Base-by-base conservation (phyloP, 352 stramenopile genomes). In the Saprolegnia parasitica region DNA sequence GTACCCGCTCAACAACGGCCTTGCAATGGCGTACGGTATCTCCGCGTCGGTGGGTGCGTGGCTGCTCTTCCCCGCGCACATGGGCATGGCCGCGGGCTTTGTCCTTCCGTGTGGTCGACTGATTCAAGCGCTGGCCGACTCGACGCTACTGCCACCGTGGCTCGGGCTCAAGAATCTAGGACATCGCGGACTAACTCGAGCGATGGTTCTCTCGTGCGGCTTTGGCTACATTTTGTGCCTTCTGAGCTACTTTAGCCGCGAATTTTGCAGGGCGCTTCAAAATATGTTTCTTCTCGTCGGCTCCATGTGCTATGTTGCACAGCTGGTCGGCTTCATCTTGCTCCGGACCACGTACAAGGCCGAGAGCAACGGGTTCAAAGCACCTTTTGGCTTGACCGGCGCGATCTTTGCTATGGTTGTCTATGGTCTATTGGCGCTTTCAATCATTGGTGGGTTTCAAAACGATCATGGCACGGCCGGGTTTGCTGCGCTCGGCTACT, bases 321-420 rank as follows among this genome's bases (percentile, higher is more conserved):
- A 55, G 20, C 21, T 46, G 1, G 6, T 54, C 24, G 60, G 60
- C 16, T 67, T 67, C 56, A 24, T 67, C 2, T 13, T 67, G 24
- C 60, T 56, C 15, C 60, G 60, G 0, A 67, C 60, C 0, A 67
- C 60, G 9, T 56, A 67, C 60, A 67, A 67, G 46, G 40, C 40
- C 21, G 60, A 67, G 8, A 56, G 20, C 10, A 24, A 29, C 13
- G 60, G 60, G 21, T 67, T 40, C 26, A 67, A 56, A 46, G 20
- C 24, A 6, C n/a, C 29, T 0, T 67, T 18, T 24, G 57, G 57
- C 20, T 15, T 65, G 1, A 5, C 20, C 13, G 32, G 37, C 20
- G 60, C 29, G 0, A 18, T 35, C n/a, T 67, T 55, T 23, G 29
- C 26, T 0, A 21, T 20, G 42, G 20, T 21, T 6, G 26, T 67